phyloP scores from a whole-genome alignment of 2,329 filamentous ascomycete genomes.

The Penicillium sp. region DNA sequence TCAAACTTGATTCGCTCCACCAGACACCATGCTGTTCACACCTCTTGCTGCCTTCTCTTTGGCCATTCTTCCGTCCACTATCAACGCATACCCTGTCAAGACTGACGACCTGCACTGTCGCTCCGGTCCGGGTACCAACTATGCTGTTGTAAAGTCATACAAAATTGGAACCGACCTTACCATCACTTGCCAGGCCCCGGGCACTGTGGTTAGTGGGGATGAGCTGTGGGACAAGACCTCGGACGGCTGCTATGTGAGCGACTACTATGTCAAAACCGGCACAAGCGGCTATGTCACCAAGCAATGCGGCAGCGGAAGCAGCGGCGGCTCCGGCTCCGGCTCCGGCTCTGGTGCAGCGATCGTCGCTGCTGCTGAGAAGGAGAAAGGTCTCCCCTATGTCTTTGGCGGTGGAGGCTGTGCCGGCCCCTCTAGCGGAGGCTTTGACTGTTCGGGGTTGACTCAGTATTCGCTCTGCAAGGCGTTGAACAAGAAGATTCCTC shows the following conservation, averaged over 20 bases:
- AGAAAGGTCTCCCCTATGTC: conserved; percentile 23
- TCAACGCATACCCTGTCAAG: conserved; percentile 13
- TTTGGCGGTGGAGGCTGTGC: conserved; percentile 22
- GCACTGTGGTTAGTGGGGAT: conserved; percentile 10
- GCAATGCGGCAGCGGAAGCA: conserved; percentile 5
- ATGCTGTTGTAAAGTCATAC: conserved; percentile 14
- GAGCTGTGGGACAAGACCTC: conserved; percentile 17
- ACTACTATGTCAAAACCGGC: conserved; percentile 18
- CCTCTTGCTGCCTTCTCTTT: conserved; percentile 6
- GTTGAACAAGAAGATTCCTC: conserved; percentile 17
- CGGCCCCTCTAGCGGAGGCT: conserved; percentile 19
- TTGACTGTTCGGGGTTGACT: conserved; percentile 24
- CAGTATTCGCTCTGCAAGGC: conserved; percentile 22
- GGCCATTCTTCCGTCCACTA: conserved; percentile 1
- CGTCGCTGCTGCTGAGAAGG: conserved; percentile 16
- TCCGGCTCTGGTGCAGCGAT: conserved; percentile 13
- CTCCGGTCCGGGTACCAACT: conserved; percentile 15
- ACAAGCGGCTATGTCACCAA: conserved; percentile 11
- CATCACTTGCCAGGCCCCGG: conserved; percentile 12
- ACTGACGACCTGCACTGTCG: conserved; percentile 13
- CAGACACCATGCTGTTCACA: conserved; percentile 1
- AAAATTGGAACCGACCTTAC: conserved; percentile 6
- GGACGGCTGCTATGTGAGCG: conserved; percentile 17
- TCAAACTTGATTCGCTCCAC: background rate
- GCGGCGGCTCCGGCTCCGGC: conserved; percentile 1